Conservation (phyloP, 1,284 basidiomycete species). For the Rhodotorula sp. region DNA sequence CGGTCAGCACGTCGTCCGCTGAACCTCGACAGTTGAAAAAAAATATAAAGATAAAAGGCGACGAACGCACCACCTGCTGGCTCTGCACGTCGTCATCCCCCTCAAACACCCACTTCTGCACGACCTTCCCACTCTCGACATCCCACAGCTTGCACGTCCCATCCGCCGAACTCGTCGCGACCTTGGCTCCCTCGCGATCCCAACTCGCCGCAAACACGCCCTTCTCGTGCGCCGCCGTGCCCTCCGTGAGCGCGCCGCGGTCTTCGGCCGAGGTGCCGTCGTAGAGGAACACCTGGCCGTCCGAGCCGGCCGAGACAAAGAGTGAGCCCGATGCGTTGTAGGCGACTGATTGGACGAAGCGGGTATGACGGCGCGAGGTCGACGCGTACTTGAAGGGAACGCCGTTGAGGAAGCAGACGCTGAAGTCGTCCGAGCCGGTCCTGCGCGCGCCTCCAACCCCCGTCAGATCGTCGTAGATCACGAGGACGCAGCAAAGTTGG, state of each 20-base stretch:
- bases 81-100: constrained; percentile 46
- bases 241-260: constrained; percentile 59
- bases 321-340: constrained; percentile 65
- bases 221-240: constrained; percentile 47
- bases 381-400: constrained; percentile 77
- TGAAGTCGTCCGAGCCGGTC: constrained; percentile 67
- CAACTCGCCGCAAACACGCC: constrained; percentile 50
- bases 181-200: constrained; percentile 63
- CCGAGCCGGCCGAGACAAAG: constrained; percentile 88
- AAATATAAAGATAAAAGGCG: constrained; percentile 8
- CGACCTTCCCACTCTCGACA: constrained; percentile 65
- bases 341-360: constrained; percentile 86
- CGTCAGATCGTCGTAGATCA: too few species aligned
- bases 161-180: constrained; percentile 84
- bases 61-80: constrained; percentile 46
- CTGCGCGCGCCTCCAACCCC: constrained; percentile 8
- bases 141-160: constrained; percentile 86
- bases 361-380: constrained; percentile 85
- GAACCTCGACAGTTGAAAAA: too few species aligned
- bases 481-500: constrained; percentile 48
- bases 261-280: constrained; percentile 87
- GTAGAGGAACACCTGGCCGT: constrained; percentile 84
- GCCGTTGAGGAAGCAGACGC: constrained; percentile 73
- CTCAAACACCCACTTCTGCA: constrained; percentile 50
- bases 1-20: too few species aligned